phyloP scores from a whole-genome alignment of 2,329 filamentous ascomycete species.

The Neonectria faginata region DNA sequence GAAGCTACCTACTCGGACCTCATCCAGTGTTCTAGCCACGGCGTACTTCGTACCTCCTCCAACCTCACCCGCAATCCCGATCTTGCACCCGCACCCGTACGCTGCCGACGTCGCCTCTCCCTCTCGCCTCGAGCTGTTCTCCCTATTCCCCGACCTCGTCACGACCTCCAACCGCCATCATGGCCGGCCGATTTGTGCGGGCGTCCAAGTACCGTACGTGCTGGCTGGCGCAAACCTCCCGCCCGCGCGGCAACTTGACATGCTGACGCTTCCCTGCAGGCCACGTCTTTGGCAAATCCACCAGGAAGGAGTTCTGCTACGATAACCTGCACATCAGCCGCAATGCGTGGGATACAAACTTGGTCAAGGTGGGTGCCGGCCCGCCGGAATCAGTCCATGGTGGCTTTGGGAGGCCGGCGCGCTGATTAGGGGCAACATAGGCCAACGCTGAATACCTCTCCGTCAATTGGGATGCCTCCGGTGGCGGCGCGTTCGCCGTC shows the following conservation, averaged over 20 bases:
- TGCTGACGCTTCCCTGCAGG: constrained; percentile 65
- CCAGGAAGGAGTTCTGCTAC: constrained; percentile 97
- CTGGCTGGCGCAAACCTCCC: constrained; percentile 44
- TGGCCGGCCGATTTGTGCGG: constrained; percentile 75
- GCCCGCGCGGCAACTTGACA: constrained; percentile 37
- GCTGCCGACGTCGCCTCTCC: constrained; percentile 14
- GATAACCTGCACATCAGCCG: constrained; percentile 97
- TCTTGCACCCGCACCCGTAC: constrained; percentile 22
- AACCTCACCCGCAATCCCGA: constrained; percentile 34
- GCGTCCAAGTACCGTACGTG: constrained; percentile 76
- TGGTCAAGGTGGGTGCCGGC: constrained; percentile 81
- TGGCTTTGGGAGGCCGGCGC: constrained; percentile 33
- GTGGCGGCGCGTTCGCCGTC: constrained; percentile 96
- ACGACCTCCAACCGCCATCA: constrained; percentile 50
- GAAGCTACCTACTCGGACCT: constrained; percentile 23
- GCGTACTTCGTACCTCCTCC: constrained; percentile 38
- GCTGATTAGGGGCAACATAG: constrained; percentile 59
- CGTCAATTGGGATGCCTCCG: constrained; percentile 98
- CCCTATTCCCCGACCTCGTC: constrained; percentile 24
- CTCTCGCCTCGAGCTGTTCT: constrained; percentile 15
- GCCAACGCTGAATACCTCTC: constrained; percentile 95
- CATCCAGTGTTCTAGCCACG: constrained; percentile 22
- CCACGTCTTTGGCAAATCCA: constrained; percentile 97
- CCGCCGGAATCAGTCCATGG: constrained; percentile 28
- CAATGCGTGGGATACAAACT: constrained; percentile 99